Conservation (phyloP, 169 alveolate genomes). For the Perkinsus chesapeaki region DNA sequence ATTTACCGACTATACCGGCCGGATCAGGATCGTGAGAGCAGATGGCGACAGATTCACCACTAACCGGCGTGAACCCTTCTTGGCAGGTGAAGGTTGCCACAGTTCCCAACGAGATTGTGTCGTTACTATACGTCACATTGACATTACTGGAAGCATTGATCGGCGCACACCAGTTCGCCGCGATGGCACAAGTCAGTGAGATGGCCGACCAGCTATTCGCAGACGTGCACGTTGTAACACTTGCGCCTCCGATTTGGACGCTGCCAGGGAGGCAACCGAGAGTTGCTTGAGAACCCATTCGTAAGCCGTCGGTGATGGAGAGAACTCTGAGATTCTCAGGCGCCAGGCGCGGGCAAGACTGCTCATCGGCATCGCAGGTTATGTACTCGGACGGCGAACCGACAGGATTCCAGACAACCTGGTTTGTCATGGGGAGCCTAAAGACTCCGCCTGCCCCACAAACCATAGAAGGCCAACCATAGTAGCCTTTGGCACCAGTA, state of each 20-base stretch:
- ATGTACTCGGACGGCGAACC: neutral
- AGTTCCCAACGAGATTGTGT: neutral
- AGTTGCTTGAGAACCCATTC: neutral
- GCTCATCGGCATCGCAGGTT: neutral
- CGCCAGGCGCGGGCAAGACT: neutral
- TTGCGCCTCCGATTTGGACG: neutral
- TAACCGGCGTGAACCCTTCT: neutral
- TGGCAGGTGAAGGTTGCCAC: neutral
- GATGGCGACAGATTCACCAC: neutral
- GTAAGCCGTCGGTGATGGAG: neutral
- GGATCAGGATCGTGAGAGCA: neutral
- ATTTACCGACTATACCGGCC: neutral
- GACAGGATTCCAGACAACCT: neutral
- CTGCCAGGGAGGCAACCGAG: neutral
- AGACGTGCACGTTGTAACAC: neutral
- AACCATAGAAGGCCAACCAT: neutral
- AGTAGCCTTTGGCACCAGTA: neutral
- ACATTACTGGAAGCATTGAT: neutral
- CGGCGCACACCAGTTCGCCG: neutral
- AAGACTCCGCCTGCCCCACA: neutral
- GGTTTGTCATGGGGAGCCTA: neutral
- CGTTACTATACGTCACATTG: neutral
- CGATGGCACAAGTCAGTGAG: neutral
- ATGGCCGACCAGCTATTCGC: neutral
- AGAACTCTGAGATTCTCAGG: neutral